phyloP scores from a whole-genome alignment of 176 grass and related monocot species.

The Cymbopogon citratus region DNA sequence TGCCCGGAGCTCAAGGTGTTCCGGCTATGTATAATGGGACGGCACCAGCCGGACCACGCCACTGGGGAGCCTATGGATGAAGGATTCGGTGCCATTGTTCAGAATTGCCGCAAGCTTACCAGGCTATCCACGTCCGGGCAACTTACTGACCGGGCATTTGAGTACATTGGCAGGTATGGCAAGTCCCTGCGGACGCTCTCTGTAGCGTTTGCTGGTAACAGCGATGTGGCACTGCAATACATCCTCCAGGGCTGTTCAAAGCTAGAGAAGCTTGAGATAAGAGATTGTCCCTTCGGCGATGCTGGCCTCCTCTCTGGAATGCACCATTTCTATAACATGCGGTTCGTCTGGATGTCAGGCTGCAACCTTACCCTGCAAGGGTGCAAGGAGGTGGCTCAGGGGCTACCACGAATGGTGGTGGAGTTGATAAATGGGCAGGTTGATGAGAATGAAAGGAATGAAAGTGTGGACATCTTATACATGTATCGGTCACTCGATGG shows the following conservation, averaged over 20 bases:
- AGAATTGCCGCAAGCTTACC: constrained; percentile 80
- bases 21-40: constrained; percentile 90
- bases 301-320: constrained; percentile 67
- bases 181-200: constrained; percentile 83
- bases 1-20: constrained; percentile 79
- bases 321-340: constrained; percentile 85
- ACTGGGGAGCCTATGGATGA: constrained; percentile 81
- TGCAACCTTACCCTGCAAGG: constrained; percentile 69
- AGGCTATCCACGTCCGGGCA: constrained; percentile 84
- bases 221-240: constrained; percentile 56
- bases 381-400: constrained; percentile 73
- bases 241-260: constrained; percentile 75
- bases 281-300: constrained; percentile 84
- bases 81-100: constrained; percentile 84
- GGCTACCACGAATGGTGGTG: constrained; percentile 68
- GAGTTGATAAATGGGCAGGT: constrained; percentile 59
- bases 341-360: constrained; percentile 88
- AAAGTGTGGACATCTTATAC: constrained; percentile 73
- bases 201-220: constrained; percentile 76
- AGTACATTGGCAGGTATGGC: constrained; percentile 75
- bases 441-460: constrained; percentile 22
- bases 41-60: constrained; percentile 54
- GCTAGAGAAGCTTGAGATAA: constrained; percentile 97
- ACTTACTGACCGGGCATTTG: constrained; percentile 79
- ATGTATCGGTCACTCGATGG: constrained; percentile 92